These are phyloP conservation scores for Hydnomerulius pinastri DNA, from an alignment of 768 basidiomycete genomes.

Conservation along the genomic window DNA sequence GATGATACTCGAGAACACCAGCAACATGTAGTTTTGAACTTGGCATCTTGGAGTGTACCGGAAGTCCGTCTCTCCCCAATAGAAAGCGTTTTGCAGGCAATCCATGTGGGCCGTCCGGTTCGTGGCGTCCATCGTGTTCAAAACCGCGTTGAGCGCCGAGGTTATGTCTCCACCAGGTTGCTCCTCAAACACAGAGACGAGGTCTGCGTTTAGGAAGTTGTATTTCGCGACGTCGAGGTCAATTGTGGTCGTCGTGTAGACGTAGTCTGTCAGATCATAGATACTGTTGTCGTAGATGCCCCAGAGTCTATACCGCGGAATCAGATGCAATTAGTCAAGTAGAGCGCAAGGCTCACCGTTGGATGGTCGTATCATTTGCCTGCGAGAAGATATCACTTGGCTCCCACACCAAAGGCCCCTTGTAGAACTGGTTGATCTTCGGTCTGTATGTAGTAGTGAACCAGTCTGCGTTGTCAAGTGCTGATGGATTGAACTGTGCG, in stretches of 20 bases:
- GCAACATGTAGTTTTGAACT: slow-evolving; percentile 61
- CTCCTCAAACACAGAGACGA: slow-evolving; percentile 57
- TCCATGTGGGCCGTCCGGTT: slow-evolving; percentile 42
- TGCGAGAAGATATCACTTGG: slow-evolving; percentile 37
- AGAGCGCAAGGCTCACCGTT: slow-evolving; percentile 25
- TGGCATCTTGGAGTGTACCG: slow-evolving; percentile 55
- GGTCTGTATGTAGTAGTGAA: slow-evolving; percentile 58
- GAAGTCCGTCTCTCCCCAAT: slow-evolving; percentile 58
- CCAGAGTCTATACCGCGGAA: slow-evolving; percentile 45
- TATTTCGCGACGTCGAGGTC: slow-evolving; percentile 45
- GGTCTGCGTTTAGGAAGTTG: slow-evolving; percentile 49
- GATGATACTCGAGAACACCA: slow-evolving; percentile 56
- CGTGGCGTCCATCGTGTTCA: slow-evolving; percentile 40
- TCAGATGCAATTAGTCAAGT: slow-evolving; percentile 13
- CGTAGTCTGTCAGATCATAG: slow-evolving; percentile 70
- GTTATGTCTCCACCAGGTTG: slow-evolving; percentile 65
- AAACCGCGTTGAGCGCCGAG: slow-evolving; percentile 44
- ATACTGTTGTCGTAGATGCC: slow-evolving; percentile 57
- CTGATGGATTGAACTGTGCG: slow-evolving; percentile 38
- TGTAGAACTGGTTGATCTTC: slow-evolving; percentile 54
- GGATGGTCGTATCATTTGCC: slow-evolving; percentile 38
- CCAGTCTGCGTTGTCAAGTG: slow-evolving; percentile 47
- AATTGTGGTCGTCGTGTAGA: slow-evolving; percentile 54
- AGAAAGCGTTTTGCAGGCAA: slow-evolving; percentile 66
- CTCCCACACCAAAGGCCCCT: slow-evolving; percentile 60